phyloP scores from a whole-genome alignment of 371 early-diverging fungal genomes.

The Thermomucor indicae-seudaticae region DNA sequence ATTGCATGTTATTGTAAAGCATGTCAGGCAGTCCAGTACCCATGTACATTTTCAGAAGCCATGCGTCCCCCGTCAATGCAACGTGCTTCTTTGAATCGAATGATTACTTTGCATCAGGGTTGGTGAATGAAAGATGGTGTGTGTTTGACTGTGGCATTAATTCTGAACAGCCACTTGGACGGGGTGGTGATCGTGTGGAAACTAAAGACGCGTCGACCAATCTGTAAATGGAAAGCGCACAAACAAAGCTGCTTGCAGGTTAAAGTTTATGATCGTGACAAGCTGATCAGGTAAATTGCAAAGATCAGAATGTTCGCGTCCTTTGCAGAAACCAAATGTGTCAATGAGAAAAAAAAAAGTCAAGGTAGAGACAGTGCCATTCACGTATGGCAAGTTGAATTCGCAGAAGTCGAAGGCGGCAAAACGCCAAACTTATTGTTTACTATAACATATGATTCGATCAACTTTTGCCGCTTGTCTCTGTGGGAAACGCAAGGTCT shows the following conservation, averaged over 20 bases:
- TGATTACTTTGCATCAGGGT: constrained; percentile 32
- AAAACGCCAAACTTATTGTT: constrained; percentile 8
- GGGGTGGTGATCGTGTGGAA: constrained; percentile 38
- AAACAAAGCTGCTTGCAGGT: constrained; percentile 28
- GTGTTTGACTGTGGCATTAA: neutral
- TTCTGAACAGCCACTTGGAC: constrained; percentile 26
- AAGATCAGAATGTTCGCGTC: neutral
- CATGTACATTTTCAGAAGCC: constrained; percentile 30
- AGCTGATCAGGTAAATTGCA: constrained; percentile 26
- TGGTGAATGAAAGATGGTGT: neutral
- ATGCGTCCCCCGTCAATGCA: constrained; percentile 23
- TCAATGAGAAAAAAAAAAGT: too few species aligned
- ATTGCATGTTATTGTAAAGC: too few species aligned
- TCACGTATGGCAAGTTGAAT: constrained; percentile 35
- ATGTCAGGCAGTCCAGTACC: too few species aligned
- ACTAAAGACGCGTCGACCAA: constrained; percentile 28
- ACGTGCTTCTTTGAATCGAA: constrained; percentile 19
- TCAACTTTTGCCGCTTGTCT: constrained; percentile 42
- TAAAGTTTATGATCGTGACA: constrained; percentile 6
- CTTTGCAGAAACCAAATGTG: too few species aligned
- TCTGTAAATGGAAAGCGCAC: constrained; percentile 40
- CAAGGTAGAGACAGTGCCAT: constrained; percentile 49
- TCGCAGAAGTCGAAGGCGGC: constrained; percentile 2
- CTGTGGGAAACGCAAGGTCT: constrained; percentile 13
- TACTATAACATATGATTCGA: constrained; percentile 30